Conservation (phyloP, 306 rosid genomes). For the Prunus kanzakura region DNA sequence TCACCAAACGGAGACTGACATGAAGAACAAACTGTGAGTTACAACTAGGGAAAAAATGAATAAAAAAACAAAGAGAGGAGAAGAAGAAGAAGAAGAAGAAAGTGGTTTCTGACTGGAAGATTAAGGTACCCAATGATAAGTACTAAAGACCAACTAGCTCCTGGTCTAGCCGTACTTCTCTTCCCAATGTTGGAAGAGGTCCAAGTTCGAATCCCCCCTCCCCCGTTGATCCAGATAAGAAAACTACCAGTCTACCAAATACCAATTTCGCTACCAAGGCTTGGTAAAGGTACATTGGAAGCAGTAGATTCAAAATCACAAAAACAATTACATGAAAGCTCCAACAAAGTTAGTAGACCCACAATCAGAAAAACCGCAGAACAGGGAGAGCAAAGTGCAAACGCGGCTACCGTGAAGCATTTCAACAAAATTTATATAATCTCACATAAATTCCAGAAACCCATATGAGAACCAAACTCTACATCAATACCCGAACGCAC, state of each 20-base stretch:
- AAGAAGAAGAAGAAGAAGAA: too few species aligned
- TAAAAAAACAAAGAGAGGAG: too few species aligned
- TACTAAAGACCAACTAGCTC: too few species aligned
- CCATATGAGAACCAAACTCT: conserved; percentile 1
- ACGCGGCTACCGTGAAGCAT: neutral
- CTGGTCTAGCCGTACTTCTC: too few species aligned
- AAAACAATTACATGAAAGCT: conserved; percentile 1
- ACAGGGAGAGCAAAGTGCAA: neutral
- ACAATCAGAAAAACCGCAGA: conserved; percentile 7
- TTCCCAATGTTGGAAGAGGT: too few species aligned
- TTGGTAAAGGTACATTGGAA: neutral
- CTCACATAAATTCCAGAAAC: neutral
- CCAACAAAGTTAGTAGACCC: neutral
- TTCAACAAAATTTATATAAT: neutral
- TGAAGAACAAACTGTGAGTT: conserved; percentile 13
- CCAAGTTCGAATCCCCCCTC: too few species aligned
- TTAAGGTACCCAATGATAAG: too few species aligned
- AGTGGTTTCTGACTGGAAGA: too few species aligned
- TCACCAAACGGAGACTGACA: conserved; percentile 33
- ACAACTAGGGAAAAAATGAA: neutral
- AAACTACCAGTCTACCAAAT: neutral
- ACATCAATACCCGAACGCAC: neutral
- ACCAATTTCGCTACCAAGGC: neutral
- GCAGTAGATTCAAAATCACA: neutral
- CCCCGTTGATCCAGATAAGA: neutral